Percentiles rank a stretch among this genome's conserved stretches.
Evolutionary conservation across 1,139 yeast genomes (phyloP).

Genomic region (Sugiyamaella pinicola): DNA sequence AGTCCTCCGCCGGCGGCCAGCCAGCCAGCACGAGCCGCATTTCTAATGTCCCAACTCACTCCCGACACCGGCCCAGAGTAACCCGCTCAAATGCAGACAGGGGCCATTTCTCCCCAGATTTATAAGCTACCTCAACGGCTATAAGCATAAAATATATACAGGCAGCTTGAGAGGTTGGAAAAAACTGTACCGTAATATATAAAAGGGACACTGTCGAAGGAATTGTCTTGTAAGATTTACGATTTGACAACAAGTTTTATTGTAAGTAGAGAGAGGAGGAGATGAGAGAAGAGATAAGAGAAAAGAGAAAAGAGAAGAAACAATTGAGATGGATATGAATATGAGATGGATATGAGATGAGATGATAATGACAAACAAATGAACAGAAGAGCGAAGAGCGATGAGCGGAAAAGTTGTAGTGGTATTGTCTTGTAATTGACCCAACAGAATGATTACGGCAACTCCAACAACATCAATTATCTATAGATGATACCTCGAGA

Average conservation of each 20-base stretch:
- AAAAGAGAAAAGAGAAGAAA: not conserved
- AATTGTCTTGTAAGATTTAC: not conserved
- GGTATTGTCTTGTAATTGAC: not conserved
- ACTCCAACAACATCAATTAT: not conserved
- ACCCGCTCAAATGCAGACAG: slow-evolving; percentile 8
- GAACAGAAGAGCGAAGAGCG: not conserved
- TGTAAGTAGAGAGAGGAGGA: not conserved
- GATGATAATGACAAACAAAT: too few relatives aligned
- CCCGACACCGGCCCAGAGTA: slow-evolving; percentile 14
- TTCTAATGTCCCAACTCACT: too few relatives aligned
- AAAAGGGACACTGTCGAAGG: not conserved
- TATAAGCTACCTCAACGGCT: slow-evolving; percentile 12
- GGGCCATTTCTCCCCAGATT: slow-evolving; percentile 11
- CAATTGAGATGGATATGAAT: not conserved
- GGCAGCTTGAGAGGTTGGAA: not conserved
- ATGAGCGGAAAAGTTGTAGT: too few relatives aligned
- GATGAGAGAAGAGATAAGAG: not conserved
- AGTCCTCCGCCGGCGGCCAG: too few relatives aligned
- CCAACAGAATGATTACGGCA: not conserved
- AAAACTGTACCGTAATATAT: not conserved
- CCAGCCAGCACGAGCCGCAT: too few relatives aligned
- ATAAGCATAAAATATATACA: not conserved
- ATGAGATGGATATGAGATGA: too few relatives aligned
- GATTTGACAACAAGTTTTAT: not conserved
- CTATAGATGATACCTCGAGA: too few relatives aligned